Percentiles rank a stretch among this genome's conserved stretches.
These are phyloP conservation scores for Meredithiella fracta DNA, from an alignment of 2,329 filamentous ascomycete species.

Conservation along the genomic window DNA sequence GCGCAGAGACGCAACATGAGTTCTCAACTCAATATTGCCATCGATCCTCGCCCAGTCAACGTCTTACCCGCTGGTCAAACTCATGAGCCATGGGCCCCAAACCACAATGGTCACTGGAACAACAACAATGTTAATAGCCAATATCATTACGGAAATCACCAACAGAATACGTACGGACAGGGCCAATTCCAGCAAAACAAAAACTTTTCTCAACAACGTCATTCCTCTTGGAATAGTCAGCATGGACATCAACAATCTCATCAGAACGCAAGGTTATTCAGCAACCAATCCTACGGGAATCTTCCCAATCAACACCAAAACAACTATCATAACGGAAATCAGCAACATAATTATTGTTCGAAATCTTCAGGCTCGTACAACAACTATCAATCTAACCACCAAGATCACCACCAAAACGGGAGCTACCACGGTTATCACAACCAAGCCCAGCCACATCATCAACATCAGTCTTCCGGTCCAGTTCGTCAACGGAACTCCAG, in stretches of 20 bases:
- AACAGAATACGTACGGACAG: too few species aligned
- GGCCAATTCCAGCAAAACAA: too few species aligned
- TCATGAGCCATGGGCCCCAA: not conserved
- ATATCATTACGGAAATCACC: too few species aligned
- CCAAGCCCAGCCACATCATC: not conserved
- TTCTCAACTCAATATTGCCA: constrained; percentile 38
- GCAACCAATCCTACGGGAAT: too few species aligned
- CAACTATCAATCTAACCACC: not conserved
- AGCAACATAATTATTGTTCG: not conserved
- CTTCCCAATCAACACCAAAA: too few species aligned
- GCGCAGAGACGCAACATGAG: constrained; percentile 48
- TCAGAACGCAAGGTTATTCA: not conserved
- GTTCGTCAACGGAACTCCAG: not conserved
- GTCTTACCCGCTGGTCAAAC: not conserved
- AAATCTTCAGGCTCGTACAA: not conserved
- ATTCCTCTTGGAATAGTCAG: not conserved
- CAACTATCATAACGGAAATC: not conserved
- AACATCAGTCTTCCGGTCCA: not conserved
- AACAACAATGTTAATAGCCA: too few species aligned
- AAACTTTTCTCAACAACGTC: not conserved
- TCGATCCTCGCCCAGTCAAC: constrained; percentile 28
- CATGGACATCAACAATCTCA: not conserved
- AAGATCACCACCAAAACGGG: not conserved
- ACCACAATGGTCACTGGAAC: not conserved
- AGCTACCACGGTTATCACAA: not conserved